These are phyloP conservation scores for Solanum lycopersicoides DNA, from an alignment of 257 asterid genomes.

Conservation along the genomic window DNA sequence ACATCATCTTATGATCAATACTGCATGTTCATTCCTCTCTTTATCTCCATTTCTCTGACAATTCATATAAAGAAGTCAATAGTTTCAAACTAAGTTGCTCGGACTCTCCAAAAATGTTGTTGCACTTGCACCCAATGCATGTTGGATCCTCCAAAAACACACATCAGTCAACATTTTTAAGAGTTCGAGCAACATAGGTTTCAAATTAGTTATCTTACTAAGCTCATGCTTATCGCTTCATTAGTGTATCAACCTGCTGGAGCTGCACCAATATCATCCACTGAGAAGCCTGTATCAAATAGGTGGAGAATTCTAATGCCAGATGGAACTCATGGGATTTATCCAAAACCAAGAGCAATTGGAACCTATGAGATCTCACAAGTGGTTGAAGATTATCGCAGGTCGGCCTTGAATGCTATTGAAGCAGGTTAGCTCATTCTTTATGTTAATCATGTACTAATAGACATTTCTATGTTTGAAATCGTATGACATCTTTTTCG, in stretches of 20 bases:
- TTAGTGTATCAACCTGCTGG: conserved; percentile 83
- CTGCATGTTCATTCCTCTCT: no score
- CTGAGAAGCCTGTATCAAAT: conserved; percentile 81
- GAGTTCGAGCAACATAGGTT: not conserved
- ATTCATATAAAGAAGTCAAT: no score
- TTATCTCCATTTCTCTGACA: no score
- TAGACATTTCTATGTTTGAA: not conserved
- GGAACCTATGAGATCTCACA: conserved; percentile 39
- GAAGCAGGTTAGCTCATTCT: conserved; percentile 60
- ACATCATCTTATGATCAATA: no score
- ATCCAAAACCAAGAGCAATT: conserved; percentile 65
- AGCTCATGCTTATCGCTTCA: not conserved
- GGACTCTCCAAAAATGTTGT: not conserved
- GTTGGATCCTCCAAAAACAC: not conserved
- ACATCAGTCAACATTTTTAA: not conserved
- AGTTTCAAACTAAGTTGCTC: not conserved
- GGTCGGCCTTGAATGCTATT: conserved; percentile 80
- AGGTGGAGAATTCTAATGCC: conserved; percentile 89
- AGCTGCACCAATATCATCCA: conserved; percentile 62
- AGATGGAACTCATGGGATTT: conserved; percentile 49
- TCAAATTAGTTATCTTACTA: not conserved
- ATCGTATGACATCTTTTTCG: not conserved
- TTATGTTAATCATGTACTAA: not conserved
- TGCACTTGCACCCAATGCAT: not conserved
- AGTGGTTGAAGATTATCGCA: conserved; percentile 61